Evolutionary conservation across 2,329 filamentous ascomycete genomes (phyloP).

Genomic region (Dothideomycetes sp.): DNA sequence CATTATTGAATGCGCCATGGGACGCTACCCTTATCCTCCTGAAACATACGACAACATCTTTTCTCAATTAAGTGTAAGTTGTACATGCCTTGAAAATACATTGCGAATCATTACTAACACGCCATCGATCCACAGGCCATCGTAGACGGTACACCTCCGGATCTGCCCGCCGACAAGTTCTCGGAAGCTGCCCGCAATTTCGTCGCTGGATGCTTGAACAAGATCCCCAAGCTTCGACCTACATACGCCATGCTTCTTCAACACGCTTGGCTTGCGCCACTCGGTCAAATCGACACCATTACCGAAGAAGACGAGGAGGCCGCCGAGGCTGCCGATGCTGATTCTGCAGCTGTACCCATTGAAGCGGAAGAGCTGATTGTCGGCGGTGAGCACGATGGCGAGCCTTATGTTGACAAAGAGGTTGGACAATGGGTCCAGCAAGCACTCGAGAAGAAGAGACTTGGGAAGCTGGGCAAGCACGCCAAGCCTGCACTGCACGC

Average conservation of each 20-base stretch:
- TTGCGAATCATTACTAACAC: slow-evolving; percentile 12
- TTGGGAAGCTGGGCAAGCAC: slow-evolving; percentile 42
- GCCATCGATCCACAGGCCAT: slow-evolving; percentile 64
- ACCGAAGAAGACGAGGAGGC: slow-evolving; percentile 57
- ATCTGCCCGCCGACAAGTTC: slow-evolving; percentile 67
- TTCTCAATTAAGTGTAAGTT: slow-evolving; percentile 84
- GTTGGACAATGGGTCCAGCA: slow-evolving; percentile 75
- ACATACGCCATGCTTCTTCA: slow-evolving; percentile 82
- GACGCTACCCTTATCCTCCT: slow-evolving; percentile 88
- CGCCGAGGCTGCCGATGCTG: slow-evolving; percentile 16
- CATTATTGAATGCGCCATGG: slow-evolving; percentile 91
- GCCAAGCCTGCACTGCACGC: slow-evolving; percentile 77
- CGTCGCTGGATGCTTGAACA: slow-evolving; percentile 81
- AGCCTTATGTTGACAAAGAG: slow-evolving; percentile 57
- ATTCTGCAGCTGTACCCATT: not conserved
- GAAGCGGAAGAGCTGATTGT: slow-evolving; percentile 16
- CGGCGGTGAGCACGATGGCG: slow-evolving; percentile 9
- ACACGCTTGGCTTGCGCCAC: slow-evolving; percentile 73
- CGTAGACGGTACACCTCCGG: slow-evolving; percentile 90
- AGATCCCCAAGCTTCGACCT: slow-evolving; percentile 83
- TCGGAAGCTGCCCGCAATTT: slow-evolving; percentile 75
- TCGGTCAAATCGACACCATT: slow-evolving; percentile 68
- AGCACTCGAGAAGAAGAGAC: slow-evolving; percentile 56
- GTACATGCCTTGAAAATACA: not conserved
- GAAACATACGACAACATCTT: slow-evolving; percentile 98